Evolutionary conservation across 2,329 filamentous ascomycete genomes (phyloP).

Genomic region (Calycina marina): DNA sequence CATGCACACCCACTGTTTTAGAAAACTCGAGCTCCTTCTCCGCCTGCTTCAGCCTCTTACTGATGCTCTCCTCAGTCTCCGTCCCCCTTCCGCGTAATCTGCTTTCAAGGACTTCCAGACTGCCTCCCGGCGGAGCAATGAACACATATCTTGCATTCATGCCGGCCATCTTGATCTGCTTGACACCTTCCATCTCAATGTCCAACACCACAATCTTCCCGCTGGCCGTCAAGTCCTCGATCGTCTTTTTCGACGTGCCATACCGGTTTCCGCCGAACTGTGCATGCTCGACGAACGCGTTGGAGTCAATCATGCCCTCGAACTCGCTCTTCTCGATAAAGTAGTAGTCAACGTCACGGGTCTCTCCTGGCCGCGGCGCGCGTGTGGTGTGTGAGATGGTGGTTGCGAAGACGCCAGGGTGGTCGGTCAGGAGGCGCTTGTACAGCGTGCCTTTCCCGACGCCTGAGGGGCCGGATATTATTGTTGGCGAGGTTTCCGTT

Average conservation of each 20-base stretch:
- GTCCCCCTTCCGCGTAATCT: slow-evolving; percentile 62
- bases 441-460: slow-evolving; percentile 73
- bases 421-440: slow-evolving; percentile 48
- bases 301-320: slow-evolving; percentile 46
- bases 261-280: slow-evolving; percentile 78
- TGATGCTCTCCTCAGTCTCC: slow-evolving; percentile 59
- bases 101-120: slow-evolving; percentile 53
- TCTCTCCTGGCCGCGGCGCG: slow-evolving; percentile 57
- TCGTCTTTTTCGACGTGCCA: slow-evolving; percentile 68
- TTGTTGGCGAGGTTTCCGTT: slow-evolving; percentile 39
- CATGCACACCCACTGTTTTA: slow-evolving; percentile 49
- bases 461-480: slow-evolving; percentile 69
- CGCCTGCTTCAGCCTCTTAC: slow-evolving; percentile 57
- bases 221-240: slow-evolving; percentile 57
- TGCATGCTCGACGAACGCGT: slow-evolving; percentile 73
- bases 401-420: slow-evolving; percentile 40
- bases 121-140: slow-evolving; percentile 51
- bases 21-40: slow-evolving; percentile 61
- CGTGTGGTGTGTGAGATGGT: slow-evolving; percentile 70
- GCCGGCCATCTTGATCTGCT: slow-evolving; percentile 70
- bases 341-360: slow-evolving; percentile 68
- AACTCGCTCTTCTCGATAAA: slow-evolving; percentile 57
- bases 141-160: slow-evolving; percentile 73
- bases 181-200: slow-evolving; percentile 97
- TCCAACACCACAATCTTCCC: slow-evolving; percentile 71